Conservation (phyloP, 768 basidiomycete species). For the Kwoniella europaea region DNA sequence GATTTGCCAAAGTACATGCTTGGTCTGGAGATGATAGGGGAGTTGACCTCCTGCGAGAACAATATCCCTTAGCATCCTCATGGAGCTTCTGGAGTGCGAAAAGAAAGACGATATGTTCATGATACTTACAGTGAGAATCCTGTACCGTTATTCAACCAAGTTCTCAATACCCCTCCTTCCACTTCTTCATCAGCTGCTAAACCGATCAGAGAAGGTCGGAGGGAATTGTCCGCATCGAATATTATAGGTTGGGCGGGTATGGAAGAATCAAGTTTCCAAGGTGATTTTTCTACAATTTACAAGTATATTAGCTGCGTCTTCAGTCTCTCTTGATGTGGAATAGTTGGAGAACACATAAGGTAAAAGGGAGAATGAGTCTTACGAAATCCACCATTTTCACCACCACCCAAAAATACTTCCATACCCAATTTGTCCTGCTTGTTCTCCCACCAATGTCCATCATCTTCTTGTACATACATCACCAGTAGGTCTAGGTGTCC, state of each 20-base stretch:
- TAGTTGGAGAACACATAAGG: neutral
- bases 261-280: slow-evolving; percentile 59
- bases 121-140: slow-evolving; percentile 69
- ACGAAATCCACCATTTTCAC: slow-evolving; percentile 59
- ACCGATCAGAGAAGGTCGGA: slow-evolving; percentile 87
- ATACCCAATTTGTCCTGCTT: slow-evolving; percentile 64
- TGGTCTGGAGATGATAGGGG: slow-evolving; percentile 66
- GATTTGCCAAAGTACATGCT: slow-evolving; percentile 75
- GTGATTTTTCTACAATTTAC: neutral
- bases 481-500: slow-evolving; percentile 88
- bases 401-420: slow-evolving; percentile 74
- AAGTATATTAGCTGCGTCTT: neutral
- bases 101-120: no score
- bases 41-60: slow-evolving; percentile 63
- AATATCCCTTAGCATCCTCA: neutral
- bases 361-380: slow-evolving; percentile 11
- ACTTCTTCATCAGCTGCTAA: slow-evolving; percentile 56
- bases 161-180: slow-evolving; percentile 59
- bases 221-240: slow-evolving; percentile 83
- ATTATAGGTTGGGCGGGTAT: slow-evolving; percentile 78
- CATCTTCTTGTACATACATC: slow-evolving; percentile 69
- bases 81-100: no score
- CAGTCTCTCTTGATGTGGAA: neutral
- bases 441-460: slow-evolving; percentile 59
- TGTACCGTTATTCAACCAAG: slow-evolving; percentile 84